Evolutionary conservation across 2,329 filamentous ascomycete species (phyloP).

Genomic region (Fusarium pseudonygamai): DNA sequence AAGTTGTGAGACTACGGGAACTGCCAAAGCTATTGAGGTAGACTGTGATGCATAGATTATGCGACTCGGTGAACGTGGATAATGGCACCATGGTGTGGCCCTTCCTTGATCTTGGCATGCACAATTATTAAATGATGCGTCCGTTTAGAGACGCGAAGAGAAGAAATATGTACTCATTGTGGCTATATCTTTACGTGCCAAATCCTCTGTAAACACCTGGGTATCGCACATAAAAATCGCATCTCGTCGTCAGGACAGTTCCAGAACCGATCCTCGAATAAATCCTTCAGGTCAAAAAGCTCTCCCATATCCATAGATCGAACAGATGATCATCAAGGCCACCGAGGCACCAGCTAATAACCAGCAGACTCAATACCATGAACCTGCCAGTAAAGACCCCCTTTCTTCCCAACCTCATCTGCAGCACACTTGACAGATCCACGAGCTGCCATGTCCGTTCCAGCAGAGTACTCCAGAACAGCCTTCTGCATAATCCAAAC

Average conservation of each 20-base stretch:
- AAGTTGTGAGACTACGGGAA: not conserved
- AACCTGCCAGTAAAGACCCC: constrained; percentile 32
- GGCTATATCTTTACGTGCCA: constrained; percentile 8
- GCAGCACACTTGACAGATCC: constrained; percentile 23
- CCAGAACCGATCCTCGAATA: constrained; percentile 1
- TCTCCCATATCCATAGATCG: not conserved
- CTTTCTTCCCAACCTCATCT: constrained; percentile 10
- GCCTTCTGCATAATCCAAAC: constrained; percentile 28
- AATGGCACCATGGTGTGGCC: not conserved
- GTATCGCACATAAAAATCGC: constrained; percentile 32
- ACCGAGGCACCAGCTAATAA: not conserved
- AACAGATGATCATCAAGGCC: constrained; percentile 14
- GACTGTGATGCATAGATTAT: not conserved
- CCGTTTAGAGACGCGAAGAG: not conserved
- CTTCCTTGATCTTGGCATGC: not conserved
- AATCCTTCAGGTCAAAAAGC: not conserved
- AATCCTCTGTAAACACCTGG: constrained; percentile 10
- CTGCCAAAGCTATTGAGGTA: not conserved
- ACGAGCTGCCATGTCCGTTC: constrained; percentile 24
- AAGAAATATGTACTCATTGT: constrained; percentile 6
- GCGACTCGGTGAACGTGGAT: not conserved
- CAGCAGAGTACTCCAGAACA: constrained; percentile 28
- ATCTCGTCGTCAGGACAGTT: constrained; percentile 21
- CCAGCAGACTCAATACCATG: constrained; percentile 11
- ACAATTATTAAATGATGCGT: not conserved